phyloP scores from a whole-genome alignment of 345 rosid species.

The Salix suchowensis region DNA sequence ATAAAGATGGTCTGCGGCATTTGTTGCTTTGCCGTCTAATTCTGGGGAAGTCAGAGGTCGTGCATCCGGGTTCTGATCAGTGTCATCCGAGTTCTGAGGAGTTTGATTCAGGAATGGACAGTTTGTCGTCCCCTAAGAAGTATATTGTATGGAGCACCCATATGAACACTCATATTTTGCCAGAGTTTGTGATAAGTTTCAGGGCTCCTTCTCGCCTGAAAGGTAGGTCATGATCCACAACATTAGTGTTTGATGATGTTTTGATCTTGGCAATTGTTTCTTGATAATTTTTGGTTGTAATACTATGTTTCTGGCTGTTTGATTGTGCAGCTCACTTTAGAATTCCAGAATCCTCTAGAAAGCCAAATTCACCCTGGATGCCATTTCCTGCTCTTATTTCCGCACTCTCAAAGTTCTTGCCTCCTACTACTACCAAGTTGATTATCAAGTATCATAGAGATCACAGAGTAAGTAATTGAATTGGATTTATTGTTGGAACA shows the following conservation, averaged over 20 bases:
- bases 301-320: constrained; percentile 4
- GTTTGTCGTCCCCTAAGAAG: constrained; percentile 43
- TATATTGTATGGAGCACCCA: constrained; percentile 67
- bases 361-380: constrained; percentile 74
- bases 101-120: constrained; percentile 70
- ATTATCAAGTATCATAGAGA: constrained; percentile 51
- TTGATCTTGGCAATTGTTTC: not conserved
- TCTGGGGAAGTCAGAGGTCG: constrained; percentile 61
- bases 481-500: not conserved
- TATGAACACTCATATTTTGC: constrained; percentile 68
- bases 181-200: constrained; percentile 59
- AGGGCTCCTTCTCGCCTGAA: constrained; percentile 42
- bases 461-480: constrained; percentile 36
- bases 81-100: constrained; percentile 55
- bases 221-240: constrained; percentile 21
- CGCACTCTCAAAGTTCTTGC: constrained; percentile 49
- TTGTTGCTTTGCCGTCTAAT: constrained; percentile 64
- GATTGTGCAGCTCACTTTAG: constrained; percentile 26
- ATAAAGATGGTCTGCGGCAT: constrained; percentile 58
- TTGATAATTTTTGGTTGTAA: not conserved
- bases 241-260: not conserved
- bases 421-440: constrained; percentile 33
- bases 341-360: constrained; percentile 24
- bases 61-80: constrained; percentile 48
- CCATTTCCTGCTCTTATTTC: constrained; percentile 59